Percentiles rank a stretch among this genome's conserved stretches.
Evolutionary conservation across 1,139 yeast species (phyloP).

Genomic region (Taphrina confusa): DNA sequence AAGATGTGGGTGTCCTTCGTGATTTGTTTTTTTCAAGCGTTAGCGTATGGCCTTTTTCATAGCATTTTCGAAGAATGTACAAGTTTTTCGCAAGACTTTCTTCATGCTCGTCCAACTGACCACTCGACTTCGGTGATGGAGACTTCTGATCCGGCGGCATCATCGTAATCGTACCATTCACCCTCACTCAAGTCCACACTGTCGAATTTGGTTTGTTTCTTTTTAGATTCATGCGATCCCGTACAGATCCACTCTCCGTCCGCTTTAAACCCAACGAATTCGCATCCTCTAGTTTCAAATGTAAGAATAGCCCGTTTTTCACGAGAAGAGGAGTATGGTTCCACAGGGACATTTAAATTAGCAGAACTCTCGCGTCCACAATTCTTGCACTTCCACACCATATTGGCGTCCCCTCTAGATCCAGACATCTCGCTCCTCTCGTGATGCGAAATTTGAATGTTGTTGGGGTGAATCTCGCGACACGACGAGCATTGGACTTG

Average conservation of each 20-base stretch:
- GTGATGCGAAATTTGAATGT: conserved; percentile 55
- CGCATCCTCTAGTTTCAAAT: conserved; percentile 85
- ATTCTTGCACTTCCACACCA: conserved; percentile 71
- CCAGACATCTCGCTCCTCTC: conserved; percentile 61
- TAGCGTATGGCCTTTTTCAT: not conserved
- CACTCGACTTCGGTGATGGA: conserved; percentile 72
- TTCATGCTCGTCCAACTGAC: conserved; percentile 48
- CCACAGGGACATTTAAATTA: conserved; percentile 44
- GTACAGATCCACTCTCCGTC: conserved; percentile 62
- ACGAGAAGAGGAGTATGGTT: conserved; percentile 42
- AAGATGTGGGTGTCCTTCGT: not conserved
- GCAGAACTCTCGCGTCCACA: conserved; percentile 58
- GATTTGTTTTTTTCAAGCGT: not conserved
- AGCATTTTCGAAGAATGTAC: not conserved
- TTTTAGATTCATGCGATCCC: conserved; percentile 57
- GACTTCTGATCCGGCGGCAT: conserved; percentile 75
- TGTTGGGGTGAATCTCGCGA: conserved; percentile 73
- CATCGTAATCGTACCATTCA: conserved; percentile 97
- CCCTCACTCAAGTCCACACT: conserved; percentile 74
- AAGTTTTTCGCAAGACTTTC: not conserved
- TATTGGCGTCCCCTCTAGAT: conserved; percentile 80
- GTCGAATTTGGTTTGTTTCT: conserved; percentile 48
- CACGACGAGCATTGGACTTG: conserved; percentile 65
- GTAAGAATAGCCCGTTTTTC: conserved; percentile 53
- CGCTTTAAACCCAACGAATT: conserved; percentile 67